These are phyloP conservation scores for Pseudocercospora crystallina DNA, from an alignment of 2,329 filamentous ascomycete genomes.

Conservation along the genomic window DNA sequence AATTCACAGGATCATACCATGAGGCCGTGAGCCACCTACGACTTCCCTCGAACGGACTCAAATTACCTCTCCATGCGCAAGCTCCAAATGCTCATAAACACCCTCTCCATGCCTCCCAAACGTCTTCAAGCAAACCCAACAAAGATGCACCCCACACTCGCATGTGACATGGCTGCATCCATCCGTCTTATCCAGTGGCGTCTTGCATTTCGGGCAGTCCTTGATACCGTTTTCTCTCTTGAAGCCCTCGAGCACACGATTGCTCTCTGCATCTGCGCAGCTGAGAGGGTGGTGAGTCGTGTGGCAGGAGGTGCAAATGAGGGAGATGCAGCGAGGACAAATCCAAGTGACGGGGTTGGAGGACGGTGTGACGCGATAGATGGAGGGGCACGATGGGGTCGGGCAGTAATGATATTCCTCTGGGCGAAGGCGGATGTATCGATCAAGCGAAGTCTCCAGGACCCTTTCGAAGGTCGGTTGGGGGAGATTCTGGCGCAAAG, in stretches of 20 bases:
- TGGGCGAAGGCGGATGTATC: background rate
- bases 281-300: conserved; percentile 1
- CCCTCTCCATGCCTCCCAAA: background rate
- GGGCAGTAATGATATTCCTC: conserved; percentile 3
- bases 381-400: background rate
- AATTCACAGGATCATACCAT: too few species aligned
- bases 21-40: too few species aligned
- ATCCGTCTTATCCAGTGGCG: background rate
- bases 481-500: background rate
- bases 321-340: background rate
- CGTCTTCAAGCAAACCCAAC: background rate
- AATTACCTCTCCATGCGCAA: too few species aligned
- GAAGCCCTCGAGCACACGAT: background rate
- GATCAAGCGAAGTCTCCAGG: background rate
- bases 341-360: background rate
- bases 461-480: background rate
- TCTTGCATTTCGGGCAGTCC: conserved; percentile 1
- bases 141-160: background rate
- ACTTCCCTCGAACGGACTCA: too few species aligned
- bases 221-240: background rate
- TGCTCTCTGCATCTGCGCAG: background rate
- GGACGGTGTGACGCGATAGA: background rate
- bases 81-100: too few species aligned
- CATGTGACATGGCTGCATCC: conserved; percentile 1
- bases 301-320: background rate